Evolutionary conservation across 805 yeast species (phyloP).

Genomic region (Clavispora fructus): DNA sequence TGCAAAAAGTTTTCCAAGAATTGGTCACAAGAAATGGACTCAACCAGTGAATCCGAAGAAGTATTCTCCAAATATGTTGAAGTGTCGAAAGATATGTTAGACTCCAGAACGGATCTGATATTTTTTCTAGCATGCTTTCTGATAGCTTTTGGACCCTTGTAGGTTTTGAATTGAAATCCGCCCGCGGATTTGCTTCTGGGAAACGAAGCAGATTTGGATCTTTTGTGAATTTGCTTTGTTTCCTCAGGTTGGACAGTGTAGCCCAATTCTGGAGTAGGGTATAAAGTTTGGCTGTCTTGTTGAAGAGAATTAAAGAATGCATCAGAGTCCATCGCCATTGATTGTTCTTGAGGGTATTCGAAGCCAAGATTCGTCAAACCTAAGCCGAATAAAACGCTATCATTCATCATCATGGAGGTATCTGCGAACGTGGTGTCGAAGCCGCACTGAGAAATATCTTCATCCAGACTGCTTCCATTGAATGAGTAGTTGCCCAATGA

Average conservation of each 20-base stretch:
- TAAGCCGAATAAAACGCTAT: slow-evolving; percentile 18
- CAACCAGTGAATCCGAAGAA: background rate
- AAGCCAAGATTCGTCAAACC: slow-evolving; percentile 25
- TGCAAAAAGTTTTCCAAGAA: slow-evolving; percentile 13
- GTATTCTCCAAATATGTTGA: background rate
- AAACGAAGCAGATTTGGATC: slow-evolving; percentile 23
- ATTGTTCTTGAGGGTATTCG: slow-evolving; percentile 2
- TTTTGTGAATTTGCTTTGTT: slow-evolving; percentile 9
- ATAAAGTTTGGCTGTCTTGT: background rate
- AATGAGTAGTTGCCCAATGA: background rate
- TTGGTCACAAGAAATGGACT: background rate
- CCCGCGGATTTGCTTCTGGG: slow-evolving; percentile 16
- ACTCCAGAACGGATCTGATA: slow-evolving; percentile 22
- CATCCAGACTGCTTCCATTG: background rate
- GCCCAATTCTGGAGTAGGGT: slow-evolving; percentile 1
- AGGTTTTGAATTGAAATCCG: slow-evolving; percentile 25
- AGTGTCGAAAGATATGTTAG: background rate
- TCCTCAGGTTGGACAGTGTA: background rate
- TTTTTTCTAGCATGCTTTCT: slow-evolving; percentile 17
- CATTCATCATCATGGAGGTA: slow-evolving; percentile 4
- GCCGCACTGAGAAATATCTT: slow-evolving; percentile 2
- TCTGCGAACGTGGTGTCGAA: slow-evolving; percentile 2
- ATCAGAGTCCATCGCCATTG: background rate
- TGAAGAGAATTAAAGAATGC: background rate
- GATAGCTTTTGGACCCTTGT: slow-evolving; percentile 22